Evolutionary conservation across 495 filamentous ascomycete species (phyloP).

Genomic region (Melanomma pulvis-pyrius): DNA sequence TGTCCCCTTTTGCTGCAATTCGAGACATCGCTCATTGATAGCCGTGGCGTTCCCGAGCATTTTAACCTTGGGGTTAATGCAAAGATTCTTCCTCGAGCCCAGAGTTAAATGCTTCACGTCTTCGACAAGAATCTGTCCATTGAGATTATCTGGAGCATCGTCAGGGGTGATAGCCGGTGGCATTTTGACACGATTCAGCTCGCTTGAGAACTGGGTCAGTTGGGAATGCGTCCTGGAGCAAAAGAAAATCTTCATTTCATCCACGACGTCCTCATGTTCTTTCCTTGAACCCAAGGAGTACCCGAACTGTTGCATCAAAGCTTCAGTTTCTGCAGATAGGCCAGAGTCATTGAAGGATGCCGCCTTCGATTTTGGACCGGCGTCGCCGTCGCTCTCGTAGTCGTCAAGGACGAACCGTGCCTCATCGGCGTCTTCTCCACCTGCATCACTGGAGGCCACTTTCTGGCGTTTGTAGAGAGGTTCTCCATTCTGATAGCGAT

Average conservation of each 20-base stretch:
- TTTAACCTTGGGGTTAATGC: constrained; percentile 83
- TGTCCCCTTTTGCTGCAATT: constrained; percentile 77
- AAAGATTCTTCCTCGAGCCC: constrained; percentile 89
- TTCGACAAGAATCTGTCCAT: constrained; percentile 52
- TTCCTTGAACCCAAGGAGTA: constrained; percentile 48
- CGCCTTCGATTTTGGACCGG: constrained; percentile 31
- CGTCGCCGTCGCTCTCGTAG: constrained; percentile 71
- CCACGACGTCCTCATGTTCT: constrained; percentile 57
- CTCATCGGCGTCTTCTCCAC: constrained; percentile 54
- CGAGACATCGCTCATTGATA: constrained; percentile 94
- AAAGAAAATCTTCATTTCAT: constrained; percentile 70
- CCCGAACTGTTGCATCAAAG: constrained; percentile 63
- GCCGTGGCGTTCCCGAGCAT: constrained; percentile 72
- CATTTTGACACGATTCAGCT: constrained; percentile 79
- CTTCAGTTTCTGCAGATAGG: constrained; percentile 65
- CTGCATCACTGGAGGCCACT: not conserved
- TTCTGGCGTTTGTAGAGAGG: constrained; percentile 53
- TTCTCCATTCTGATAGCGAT: constrained; percentile 51
- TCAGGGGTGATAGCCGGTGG: constrained; percentile 59
- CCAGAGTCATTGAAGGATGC: constrained; percentile 41
- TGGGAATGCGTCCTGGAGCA: constrained; percentile 97
- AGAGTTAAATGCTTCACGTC: constrained; percentile 82
- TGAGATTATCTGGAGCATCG: constrained; percentile 41
- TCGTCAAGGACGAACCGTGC: constrained; percentile 76
- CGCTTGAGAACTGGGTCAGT: constrained; percentile 88